Conservation (phyloP, 2,329 filamentous ascomycete species). For the Bipolaris gigantea region DNA sequence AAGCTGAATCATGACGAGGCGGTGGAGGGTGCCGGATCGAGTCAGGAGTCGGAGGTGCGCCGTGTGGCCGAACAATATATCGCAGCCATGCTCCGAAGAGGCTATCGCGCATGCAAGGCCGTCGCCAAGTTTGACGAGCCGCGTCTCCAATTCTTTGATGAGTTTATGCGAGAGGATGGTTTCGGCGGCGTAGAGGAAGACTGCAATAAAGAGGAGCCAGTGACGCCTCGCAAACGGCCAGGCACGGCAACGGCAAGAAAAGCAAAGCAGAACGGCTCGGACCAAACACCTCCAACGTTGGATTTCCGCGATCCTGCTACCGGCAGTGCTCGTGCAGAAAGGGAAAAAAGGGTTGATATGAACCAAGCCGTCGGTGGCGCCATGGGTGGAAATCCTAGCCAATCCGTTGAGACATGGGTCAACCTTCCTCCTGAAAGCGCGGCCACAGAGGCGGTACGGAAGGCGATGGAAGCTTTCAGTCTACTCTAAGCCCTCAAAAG, state of each 20-base stretch:
- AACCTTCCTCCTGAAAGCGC: constrained; percentile 7
- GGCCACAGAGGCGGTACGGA: constrained; percentile 9
- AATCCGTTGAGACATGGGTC: constrained; percentile 2
- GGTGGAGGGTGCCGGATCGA: not conserved
- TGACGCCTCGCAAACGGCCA: constrained; percentile 7
- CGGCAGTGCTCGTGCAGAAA: not conserved
- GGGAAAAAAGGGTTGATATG: not conserved
- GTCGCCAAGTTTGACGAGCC: constrained; percentile 11
- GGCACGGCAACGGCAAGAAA: constrained; percentile 1
- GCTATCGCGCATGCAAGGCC: constrained; percentile 7
- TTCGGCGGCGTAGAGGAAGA: constrained; percentile 8
- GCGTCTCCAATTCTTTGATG: constrained; percentile 12
- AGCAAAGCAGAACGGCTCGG: not conserved
- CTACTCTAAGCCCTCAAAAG: not conserved
- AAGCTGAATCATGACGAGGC: not conserved
- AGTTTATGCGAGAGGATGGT: constrained; percentile 12
- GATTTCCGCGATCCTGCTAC: not conserved
- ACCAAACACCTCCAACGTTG: constrained; percentile 1
- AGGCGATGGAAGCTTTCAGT: constrained; percentile 10
- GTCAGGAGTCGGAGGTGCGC: constrained; percentile 2
- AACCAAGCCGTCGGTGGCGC: not conserved
- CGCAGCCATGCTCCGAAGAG: constrained; percentile 1
- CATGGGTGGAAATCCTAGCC: constrained; percentile 2
- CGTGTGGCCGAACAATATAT: constrained; percentile 6
- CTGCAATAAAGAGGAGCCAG: not conserved